Percentiles rank a stretch among this genome's conserved stretches.
These are phyloP conservation scores for Stagonosporopsis rhizophila DNA, from an alignment of 2,329 filamentous ascomycete genomes.

Conservation along the genomic window DNA sequence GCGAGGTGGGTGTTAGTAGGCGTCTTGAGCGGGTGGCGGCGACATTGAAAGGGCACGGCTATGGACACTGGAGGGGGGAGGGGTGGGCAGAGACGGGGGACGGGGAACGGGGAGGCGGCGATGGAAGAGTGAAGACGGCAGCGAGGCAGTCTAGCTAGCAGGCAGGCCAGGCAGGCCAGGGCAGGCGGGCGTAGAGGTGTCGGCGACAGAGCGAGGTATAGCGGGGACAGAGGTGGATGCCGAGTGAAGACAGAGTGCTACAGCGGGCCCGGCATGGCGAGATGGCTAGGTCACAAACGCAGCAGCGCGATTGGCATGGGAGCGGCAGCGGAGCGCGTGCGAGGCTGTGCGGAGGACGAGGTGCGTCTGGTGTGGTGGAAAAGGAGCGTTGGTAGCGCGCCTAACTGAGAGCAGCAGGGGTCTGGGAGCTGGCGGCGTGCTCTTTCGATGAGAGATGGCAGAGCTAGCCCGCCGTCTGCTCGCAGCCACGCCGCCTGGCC, in stretches of 20 bases:
- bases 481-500: too few relatives aligned
- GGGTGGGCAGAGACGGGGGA: too few relatives aligned
- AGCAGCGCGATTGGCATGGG: conserved; percentile 4
- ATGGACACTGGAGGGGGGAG: background rate
- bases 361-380: conserved; percentile 12
- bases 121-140: background rate
- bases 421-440: background rate
- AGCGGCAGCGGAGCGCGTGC: conserved; percentile 3
- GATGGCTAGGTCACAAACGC: conserved; percentile 10
- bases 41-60: conserved; percentile 25
- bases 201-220: too few relatives aligned
- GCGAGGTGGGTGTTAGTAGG: conserved; percentile 23
- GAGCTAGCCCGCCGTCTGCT: conserved; percentile 4
- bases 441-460: conserved; percentile 1
- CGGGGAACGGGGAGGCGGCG: too few relatives aligned
- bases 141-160: too few relatives aligned
- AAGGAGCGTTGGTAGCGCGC: conserved; percentile 13
- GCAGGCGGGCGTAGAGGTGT: too few relatives aligned
- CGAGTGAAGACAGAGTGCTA: conserved; percentile 3
- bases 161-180: too few relatives aligned
- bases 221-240: too few relatives aligned
- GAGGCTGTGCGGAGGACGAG: conserved; percentile 14
- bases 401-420: conserved; percentile 9
- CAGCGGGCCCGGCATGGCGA: conserved; percentile 16
- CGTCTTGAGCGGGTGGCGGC: conserved; percentile 19